phyloP scores from a whole-genome alignment of 208 protist species.

The Leishmania gerbilli region DNA sequence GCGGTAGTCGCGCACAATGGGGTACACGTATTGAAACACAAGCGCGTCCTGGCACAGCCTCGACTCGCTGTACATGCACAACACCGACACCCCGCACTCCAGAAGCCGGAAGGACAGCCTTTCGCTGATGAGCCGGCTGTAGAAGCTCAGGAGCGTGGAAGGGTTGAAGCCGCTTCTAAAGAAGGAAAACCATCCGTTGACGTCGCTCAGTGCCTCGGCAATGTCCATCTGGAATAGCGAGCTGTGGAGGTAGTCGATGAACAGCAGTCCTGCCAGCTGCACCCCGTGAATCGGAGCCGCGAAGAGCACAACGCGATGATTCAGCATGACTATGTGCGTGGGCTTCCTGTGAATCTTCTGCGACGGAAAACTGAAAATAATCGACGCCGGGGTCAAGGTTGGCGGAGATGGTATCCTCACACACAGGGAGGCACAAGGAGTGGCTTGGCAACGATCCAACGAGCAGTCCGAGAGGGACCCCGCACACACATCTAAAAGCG shows the following conservation, averaged over 20 bases:
- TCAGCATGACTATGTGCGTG: neutral
- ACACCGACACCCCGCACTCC: slow-evolving; percentile 57
- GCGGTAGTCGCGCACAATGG: slow-evolving; percentile 61
- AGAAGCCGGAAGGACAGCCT: slow-evolving; percentile 47
- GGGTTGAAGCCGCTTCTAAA: slow-evolving; percentile 32
- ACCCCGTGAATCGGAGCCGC: slow-evolving; percentile 33
- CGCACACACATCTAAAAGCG: neutral
- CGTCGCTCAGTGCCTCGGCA: slow-evolving; percentile 39
- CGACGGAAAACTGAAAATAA: slow-evolving; percentile 1
- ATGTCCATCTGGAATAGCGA: slow-evolving; percentile 51
- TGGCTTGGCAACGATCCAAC: neutral
- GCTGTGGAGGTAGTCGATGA: slow-evolving; percentile 60
- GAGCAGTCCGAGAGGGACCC: neutral
- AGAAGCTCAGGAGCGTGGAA: slow-evolving; percentile 27
- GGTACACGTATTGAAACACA: slow-evolving; percentile 51
- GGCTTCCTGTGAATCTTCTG: neutral
- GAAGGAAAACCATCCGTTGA: slow-evolving; percentile 27
- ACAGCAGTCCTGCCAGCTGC: slow-evolving; percentile 41
- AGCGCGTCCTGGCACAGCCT: slow-evolving; percentile 55
- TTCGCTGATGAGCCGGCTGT: slow-evolving; percentile 33
- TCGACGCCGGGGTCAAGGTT: neutral
- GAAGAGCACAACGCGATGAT: slow-evolving; percentile 29
- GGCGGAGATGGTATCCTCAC: neutral
- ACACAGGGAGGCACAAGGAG: neutral
- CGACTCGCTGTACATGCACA: slow-evolving; percentile 28